Percentiles rank a stretch among this genome's conserved stretches.
Conservation (phyloP, 129 eudicot species). For the Artemisia annua region DNA sequence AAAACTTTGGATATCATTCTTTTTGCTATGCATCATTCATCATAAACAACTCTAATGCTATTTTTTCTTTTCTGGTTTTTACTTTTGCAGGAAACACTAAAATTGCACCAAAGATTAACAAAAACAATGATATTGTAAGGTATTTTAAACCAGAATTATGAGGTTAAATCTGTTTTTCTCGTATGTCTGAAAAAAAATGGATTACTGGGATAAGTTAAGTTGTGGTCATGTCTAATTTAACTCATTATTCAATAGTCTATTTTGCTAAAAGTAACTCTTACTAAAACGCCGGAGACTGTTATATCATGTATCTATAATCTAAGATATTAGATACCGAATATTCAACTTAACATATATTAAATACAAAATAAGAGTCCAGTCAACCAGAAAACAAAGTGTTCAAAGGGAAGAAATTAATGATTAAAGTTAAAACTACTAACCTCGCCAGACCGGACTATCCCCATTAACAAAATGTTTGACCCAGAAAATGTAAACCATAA, state of each 20-base stretch:
- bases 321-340: not conserved
- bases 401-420: slow-evolving; percentile 17
- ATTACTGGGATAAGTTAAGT: no score
- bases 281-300: not conserved
- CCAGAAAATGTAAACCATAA: slow-evolving; percentile 17
- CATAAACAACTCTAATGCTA: no score
- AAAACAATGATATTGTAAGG: no score
- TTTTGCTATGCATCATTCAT: no score
- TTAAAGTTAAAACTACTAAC: slow-evolving; percentile 13
- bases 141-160: no score
- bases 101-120: no score
- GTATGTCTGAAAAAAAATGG: no score
- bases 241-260: not conserved
- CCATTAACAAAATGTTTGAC: slow-evolving; percentile 22
- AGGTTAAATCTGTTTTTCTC: no score
- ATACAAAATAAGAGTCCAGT: slow-evolving; percentile 25
- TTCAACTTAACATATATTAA: slow-evolving; percentile 7
- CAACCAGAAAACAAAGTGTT: slow-evolving; percentile 18
- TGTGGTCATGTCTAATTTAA: not conserved
- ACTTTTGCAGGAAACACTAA: no score
- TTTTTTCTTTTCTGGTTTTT: no score
- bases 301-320: not conserved
- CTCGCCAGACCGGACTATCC: slow-evolving; percentile 21
- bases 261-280: not conserved
- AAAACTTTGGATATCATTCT: no score